phyloP scores from a whole-genome alignment of 2,329 filamentous ascomycete genomes.

The Botrytis fabae region DNA sequence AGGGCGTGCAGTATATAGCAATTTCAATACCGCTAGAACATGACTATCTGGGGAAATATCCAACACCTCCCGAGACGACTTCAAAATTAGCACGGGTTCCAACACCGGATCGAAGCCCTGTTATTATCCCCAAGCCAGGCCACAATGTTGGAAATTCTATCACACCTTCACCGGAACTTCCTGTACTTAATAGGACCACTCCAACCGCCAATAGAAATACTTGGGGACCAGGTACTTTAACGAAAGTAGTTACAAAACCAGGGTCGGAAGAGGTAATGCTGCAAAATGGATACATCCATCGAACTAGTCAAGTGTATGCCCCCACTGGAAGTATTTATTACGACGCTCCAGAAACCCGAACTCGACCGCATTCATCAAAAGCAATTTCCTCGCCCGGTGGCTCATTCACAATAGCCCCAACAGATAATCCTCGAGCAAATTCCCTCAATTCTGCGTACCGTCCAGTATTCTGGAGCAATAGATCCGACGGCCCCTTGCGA shows the following conservation, averaged over 20 bases:
- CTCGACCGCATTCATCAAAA: neutral
- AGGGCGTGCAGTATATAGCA: conserved; percentile 58
- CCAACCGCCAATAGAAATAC: neutral
- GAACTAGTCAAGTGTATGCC: conserved; percentile 16
- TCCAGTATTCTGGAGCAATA: neutral
- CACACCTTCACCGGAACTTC: neutral
- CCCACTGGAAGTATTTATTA: neutral
- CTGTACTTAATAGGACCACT: neutral
- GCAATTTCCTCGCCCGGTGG: neutral
- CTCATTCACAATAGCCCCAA: neutral
- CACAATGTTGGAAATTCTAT: conserved; percentile 42
- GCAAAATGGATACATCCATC: conserved; percentile 25
- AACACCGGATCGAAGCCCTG: neutral
- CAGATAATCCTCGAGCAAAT: neutral
- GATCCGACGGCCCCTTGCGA: neutral
- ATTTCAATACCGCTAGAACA: conserved; percentile 59
- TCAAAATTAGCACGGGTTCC: conserved; percentile 38
- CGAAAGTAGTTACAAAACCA: conserved; percentile 15
- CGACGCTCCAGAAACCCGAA: neutral
- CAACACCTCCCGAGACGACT: neutral
- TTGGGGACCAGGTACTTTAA: conserved; percentile 8
- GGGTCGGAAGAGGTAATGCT: conserved; percentile 22
- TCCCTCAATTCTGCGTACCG: neutral
- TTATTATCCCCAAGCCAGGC: conserved; percentile 38
- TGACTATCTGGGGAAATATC: conserved; percentile 44